Evolutionary conservation across 805 yeast species (phyloP), one percentile per base, ranked within the genome.

Genomic region (Sungouiella blattae): DNA sequence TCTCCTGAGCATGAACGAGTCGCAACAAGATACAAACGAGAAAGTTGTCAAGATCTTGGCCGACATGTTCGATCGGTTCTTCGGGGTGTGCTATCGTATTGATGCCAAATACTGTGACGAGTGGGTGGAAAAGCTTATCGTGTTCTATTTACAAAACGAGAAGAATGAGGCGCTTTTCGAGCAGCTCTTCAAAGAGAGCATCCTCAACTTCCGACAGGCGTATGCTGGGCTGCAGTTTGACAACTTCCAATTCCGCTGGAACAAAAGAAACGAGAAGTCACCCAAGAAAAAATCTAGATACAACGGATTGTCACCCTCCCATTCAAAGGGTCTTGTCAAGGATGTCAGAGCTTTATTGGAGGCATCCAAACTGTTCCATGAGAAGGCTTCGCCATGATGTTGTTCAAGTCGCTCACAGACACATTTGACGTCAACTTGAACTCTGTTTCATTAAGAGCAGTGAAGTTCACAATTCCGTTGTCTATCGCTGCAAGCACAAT

Each of bases 401-500:
- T 25, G 24, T 42, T 23, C 32, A 46, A 39, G 6, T 31, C 40
- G 11, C 15, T 15, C n/a, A 16, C n/a, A 6, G 37, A 32, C 3
- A 28, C 14, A 4, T 16, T 17, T 9, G 36, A 38, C 11, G 40
- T 34, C 30, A 60, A 42, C 3, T 60, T 60, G 59, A 80, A 79
- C 42, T 73, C 74, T 5, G 75, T 69, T 42, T 73, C 75, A 5
- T 73, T 54, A 13, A 80, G 46, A 29, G 63, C 64, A n/a, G 77
- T 64, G 49, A 83, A 86, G 50, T 80, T 83, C 12, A 86, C 71
- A 4, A 86, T 67, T 0, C 96, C 95, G 46, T 76, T 69, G 52
- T 85, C 93, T 5, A 87, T 76, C 1, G 82, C 64, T 0, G 95
- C 95, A n/a, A 79, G 42, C 3, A 86, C 58, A 5, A 82, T 60